Base-by-base conservation (phyloP, 305 asterid genomes). In the Fraxinus xanthoxyloides region DNA sequence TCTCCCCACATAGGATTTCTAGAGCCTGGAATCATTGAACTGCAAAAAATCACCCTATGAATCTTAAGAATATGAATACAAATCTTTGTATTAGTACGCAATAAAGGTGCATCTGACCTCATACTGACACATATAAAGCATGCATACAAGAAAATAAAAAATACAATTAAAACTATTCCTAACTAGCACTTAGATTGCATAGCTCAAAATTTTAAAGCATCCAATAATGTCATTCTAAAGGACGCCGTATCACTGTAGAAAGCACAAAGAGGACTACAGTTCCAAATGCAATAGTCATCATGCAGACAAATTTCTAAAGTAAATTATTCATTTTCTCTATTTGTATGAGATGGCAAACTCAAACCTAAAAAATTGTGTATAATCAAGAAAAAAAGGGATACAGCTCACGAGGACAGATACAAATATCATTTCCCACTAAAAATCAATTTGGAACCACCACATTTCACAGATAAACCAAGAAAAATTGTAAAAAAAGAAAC, bases 1-100 rank as follows among this genome's bases (percentile, higher is more conserved):
- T 96, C 99, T 84, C 92, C 94, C 99, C 99, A 96, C 88, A 92
- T 88, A 79, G 99, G 99, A 88, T 94, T 96, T 91, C 98, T 91
- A 81, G 99, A 93, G 85, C 98, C 93, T 82, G 98, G 97, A 85
- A 94, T 91, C 98, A 94, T 93, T 83, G 99, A 96, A 87, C 99
- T 96, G 87, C 90, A 90, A 85, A 76, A 70, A 74, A 15, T 69
- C 69, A 85, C 51, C 69, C 79, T 72, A 35, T 83, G 75, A 79
- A 77, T 80, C n/a, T 81, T 82, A 24, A 77, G 40, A 38, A 69
- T 69, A 76, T 30, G 80, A 63, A 69, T 73, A 26, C 31, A 69
- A 69, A 56, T 78, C 78, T 85, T 72, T 73, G 35, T 79, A 51
- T 51, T 30, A 65, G 48, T 72, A 43, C 36, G 46, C 34, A 59